These are phyloP conservation scores for Cyclotella choctawhatcheeana DNA, from an alignment of 108 stramenopile genomes.

Conservation along the genomic window DNA sequence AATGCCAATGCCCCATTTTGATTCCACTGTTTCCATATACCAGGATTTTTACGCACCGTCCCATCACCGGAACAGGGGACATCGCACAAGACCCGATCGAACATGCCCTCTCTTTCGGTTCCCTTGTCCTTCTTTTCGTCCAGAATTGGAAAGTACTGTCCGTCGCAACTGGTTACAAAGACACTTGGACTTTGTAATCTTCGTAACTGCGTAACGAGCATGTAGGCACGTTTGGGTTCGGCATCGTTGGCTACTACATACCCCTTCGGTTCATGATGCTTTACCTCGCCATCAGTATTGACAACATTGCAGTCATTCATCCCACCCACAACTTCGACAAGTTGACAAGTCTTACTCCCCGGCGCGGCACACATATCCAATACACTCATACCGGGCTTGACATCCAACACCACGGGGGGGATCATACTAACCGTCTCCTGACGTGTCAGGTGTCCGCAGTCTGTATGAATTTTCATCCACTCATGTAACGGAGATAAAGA, in stretches of 20 bases:
- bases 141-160: conserved; percentile 85
- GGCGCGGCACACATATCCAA: conserved; percentile 99
- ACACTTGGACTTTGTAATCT: conserved; percentile 89
- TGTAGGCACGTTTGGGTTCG: conserved; percentile 94
- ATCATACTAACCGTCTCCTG: conserved; percentile 99
- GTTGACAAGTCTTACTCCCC: conserved; percentile 96
- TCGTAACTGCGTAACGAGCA: conserved; percentile 94
- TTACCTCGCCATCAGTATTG: conserved; percentile 17
- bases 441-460: conserved; percentile 90
- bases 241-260: conserved; percentile 96
- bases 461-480: conserved; percentile 85
- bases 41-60: conserved; percentile 95
- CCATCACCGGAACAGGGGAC: conserved; percentile 97
- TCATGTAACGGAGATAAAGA: conserved; percentile 62
- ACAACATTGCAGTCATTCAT: conserved; percentile 12
- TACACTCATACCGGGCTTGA: conserved; percentile 78
- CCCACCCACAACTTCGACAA: conserved; percentile 86
- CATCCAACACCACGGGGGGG: conserved; percentile 93
- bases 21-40: conserved; percentile 87
- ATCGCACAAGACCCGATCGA: conserved; percentile 97
- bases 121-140: conserved; percentile 48
- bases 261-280: conserved; percentile 61
- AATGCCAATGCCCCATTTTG: conserved; percentile 62
- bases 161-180: conserved; percentile 91
- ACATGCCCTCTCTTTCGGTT: conserved; percentile 70